Base-by-base conservation (phyloP, 108 stramenopile species). In the Asterionellopsis glacialis region DNA sequence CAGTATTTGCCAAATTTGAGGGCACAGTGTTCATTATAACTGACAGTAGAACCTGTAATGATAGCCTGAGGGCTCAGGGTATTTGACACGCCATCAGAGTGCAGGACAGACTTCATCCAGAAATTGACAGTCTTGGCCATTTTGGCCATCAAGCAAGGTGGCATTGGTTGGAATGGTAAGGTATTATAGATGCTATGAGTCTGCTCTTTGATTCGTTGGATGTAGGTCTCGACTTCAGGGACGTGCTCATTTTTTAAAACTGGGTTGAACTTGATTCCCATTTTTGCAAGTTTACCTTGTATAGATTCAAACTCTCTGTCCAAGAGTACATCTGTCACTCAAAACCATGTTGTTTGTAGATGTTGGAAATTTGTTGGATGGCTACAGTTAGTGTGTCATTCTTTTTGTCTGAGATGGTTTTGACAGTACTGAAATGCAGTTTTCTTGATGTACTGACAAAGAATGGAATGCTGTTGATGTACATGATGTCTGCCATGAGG, bases 391-490 rank as follows among this genome's bases (percentile, higher is more conserved):
- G 15, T 10, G 51, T 61, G 9, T 6, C 9, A 19, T 45, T 15
- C 1, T 41, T 7, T 28, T n/a, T 56, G 25, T 58, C 27, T 7
- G 27, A 1, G 0, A 73, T 24, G 11, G 14, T 25, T 0, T 61
- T 52, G 1, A 39, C 40, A 0, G 78, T 72, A 0, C 61, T 55
- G 41, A 74, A 79, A 0, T 67, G 45, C 19, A 79, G 51, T 49
- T 69, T 28, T n/a, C 52, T 24, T 7, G 64, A 65, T 5, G 70
- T 45, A 11, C 72, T 67, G 15, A 62, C 49, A 0, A 83, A 22
- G 28, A 83, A 76, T 0, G 69, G 73, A 24, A 78, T 65, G 14
- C 53, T 52, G 47, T 74, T 82, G 0, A 82, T 67, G 14, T 33
- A 45, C 70, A 83, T 69, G 51, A 83, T 51, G 54, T 79, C 75